Conservation (phyloP, 2,329 filamentous ascomycete species). For the Trichophyton schoenleinii region DNA sequence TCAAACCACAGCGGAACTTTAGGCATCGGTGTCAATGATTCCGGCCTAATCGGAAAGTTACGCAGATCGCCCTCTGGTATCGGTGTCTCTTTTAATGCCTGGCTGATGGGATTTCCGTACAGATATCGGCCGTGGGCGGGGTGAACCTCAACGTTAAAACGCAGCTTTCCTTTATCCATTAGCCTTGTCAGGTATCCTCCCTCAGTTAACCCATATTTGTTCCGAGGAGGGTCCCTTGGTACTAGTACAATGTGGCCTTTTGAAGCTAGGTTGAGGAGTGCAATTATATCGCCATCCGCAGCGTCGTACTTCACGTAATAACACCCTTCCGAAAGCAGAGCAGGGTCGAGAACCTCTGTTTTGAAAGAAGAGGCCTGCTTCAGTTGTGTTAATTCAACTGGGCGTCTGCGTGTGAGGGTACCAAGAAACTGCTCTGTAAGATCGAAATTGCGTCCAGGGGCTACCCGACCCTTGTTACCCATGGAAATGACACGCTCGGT, state of each 20-base stretch:
- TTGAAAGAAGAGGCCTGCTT: constrained; percentile 34
- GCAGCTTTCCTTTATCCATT: constrained; percentile 34
- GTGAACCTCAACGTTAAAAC: constrained; percentile 31
- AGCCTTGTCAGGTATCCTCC: constrained; percentile 35
- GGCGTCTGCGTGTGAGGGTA: constrained; percentile 29
- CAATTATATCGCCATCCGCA: constrained; percentile 34
- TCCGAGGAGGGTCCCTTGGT: constrained; percentile 29
- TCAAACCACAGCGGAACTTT: constrained; percentile 39
- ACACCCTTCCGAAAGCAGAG: constrained; percentile 23
- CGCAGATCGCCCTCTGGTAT: constrained; percentile 20
- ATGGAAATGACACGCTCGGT: constrained; percentile 29
- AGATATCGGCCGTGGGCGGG: constrained; percentile 27
- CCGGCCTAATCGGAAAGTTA: not conserved
- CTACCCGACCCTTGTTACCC: constrained; percentile 27
- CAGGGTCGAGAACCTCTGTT: constrained; percentile 27
- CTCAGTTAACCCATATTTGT: constrained; percentile 36
- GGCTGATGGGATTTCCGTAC: constrained; percentile 27
- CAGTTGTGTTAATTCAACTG: constrained; percentile 30
- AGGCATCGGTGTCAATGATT: constrained; percentile 9
- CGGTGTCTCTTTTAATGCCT: constrained; percentile 13
- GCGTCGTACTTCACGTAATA: constrained; percentile 25
- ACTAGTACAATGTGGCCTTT: constrained; percentile 24
- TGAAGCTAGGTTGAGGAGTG: constrained; percentile 31
- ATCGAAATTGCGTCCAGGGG: constrained; percentile 34
- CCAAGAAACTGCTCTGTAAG: constrained; percentile 32